Evolutionary conservation across 495 filamentous ascomycete species (phyloP), one percentile per base, ranked within the genome.

Genomic region (Aspergillus baeticus): DNA sequence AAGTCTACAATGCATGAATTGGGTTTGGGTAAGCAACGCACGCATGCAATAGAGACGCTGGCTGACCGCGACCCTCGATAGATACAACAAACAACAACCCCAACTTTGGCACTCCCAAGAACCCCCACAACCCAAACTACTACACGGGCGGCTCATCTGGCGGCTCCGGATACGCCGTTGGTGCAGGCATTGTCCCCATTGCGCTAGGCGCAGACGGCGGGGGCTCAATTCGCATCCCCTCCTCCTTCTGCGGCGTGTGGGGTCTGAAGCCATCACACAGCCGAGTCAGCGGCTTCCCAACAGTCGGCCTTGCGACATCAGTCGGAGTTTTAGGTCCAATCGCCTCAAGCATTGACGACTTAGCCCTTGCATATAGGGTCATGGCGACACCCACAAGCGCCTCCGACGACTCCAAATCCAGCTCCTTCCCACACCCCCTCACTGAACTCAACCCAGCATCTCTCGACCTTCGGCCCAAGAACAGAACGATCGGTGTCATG

Each of bases 1-100:
- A 96, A 95, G 72, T 80, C 85, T 23, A 92, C 84, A 37, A 96
- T 97, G 93, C 92, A 97, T 70, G 92, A 98, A 72, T 68, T 95
- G 6, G 93, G 93, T 4, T 72, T 88, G 29, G 84, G 84, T 84
- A 64, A 62, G 76, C 69, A 6, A 10, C 18, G 8, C 20, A 29
- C 13, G 14, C 20, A 5, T 44, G 26, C 11, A 15, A 17, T 29
- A 13, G 49, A 34, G 41, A 6, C 6, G 14, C 2, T 36, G 10
- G 23, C 36, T 48, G 26, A 41, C 23, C 10, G 15, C 17, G 22
- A 51, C 5, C 20, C 10, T 35, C 15, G 15, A 43, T 65, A 81
- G 90, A 93, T 60, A 91, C 87, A 8, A 90, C 84, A 21, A 91
- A 92, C 69, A 91, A 90, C 73, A 93, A 95, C 59, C 88, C 88